Evolutionary conservation across 192 early-diverging fungal genomes (phyloP).

Genomic region (Mortierella alpina): DNA sequence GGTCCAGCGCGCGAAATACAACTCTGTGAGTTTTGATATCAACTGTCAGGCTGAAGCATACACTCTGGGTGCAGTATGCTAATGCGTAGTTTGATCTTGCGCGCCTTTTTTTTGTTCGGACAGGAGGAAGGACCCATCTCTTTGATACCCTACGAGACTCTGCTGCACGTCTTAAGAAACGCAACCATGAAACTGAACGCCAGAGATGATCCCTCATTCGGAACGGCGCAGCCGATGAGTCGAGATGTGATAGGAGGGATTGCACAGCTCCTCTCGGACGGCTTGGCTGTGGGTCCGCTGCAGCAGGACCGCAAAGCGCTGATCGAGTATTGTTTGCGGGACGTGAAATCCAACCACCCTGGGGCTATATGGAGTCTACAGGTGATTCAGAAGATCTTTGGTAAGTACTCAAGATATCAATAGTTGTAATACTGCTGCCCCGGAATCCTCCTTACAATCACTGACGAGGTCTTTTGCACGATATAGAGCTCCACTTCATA

Average conservation of each 20-base stretch:
- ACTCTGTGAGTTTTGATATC: slow-evolving; percentile 14
- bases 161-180: slow-evolving; percentile 56
- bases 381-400: slow-evolving; percentile 50
- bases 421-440: not conserved
- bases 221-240: slow-evolving; percentile 25
- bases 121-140: slow-evolving; percentile 49
- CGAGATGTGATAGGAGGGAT: slow-evolving; percentile 49
- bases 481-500: slow-evolving; percentile 16
- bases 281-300: slow-evolving; percentile 40
- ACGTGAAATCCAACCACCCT: slow-evolving; percentile 53
- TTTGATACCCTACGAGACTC: slow-evolving; percentile 53
- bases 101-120: not conserved
- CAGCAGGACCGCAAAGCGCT: slow-evolving; percentile 42
- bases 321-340: slow-evolving; percentile 46
- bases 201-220: slow-evolving; percentile 27
- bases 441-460: not conserved
- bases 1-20: slow-evolving; percentile 45
- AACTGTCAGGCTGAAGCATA: not conserved
- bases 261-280: slow-evolving; percentile 36
- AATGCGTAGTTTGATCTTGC: not conserved
- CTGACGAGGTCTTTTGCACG: not conserved
- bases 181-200: slow-evolving; percentile 28
- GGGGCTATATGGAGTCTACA: slow-evolving; percentile 58
- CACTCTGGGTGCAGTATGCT: not conserved
- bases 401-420: slow-evolving; percentile 16